Evolutionary conservation across 2,329 filamentous ascomycete species (phyloP).

Genomic region (Pestalotiopsis sp.): DNA sequence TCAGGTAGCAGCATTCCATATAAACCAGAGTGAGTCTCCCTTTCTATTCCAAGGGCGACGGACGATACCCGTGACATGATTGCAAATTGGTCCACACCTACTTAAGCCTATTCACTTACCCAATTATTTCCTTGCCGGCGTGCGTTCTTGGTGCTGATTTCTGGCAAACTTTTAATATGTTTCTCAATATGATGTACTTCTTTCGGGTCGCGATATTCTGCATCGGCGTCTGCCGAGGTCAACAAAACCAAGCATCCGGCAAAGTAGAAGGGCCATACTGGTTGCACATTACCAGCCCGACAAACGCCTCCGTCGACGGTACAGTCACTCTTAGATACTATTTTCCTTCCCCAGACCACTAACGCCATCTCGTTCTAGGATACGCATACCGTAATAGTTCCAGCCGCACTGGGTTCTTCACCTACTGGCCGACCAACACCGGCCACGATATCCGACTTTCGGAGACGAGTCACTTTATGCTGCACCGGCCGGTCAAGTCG

Average conservation of each 20-base stretch:
- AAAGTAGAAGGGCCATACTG: background rate
- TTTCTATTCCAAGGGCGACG: no score
- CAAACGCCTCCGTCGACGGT: background rate
- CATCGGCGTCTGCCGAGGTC: background rate
- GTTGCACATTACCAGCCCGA: background rate
- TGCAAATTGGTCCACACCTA: background rate
- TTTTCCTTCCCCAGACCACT: background rate
- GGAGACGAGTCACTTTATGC: background rate
- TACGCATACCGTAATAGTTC: background rate
- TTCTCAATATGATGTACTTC: background rate
- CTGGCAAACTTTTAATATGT: background rate
- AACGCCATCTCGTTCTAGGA: background rate
- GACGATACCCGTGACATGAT: background rate
- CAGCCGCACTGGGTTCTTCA: background rate
- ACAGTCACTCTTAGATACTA: background rate
- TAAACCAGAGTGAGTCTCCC: no score
- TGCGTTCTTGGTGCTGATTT: background rate
- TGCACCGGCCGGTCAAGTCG: background rate
- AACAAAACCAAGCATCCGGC: background rate
- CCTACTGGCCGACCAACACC: background rate
- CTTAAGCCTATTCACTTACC: background rate
- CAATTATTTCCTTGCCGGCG: background rate
- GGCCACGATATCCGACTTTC: background rate
- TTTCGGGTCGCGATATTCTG: background rate
- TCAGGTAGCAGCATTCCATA: no score